Evolutionary conservation across 148 eudicot genomes (phyloP).

Genomic region (Dysphania ambrosioides): DNA sequence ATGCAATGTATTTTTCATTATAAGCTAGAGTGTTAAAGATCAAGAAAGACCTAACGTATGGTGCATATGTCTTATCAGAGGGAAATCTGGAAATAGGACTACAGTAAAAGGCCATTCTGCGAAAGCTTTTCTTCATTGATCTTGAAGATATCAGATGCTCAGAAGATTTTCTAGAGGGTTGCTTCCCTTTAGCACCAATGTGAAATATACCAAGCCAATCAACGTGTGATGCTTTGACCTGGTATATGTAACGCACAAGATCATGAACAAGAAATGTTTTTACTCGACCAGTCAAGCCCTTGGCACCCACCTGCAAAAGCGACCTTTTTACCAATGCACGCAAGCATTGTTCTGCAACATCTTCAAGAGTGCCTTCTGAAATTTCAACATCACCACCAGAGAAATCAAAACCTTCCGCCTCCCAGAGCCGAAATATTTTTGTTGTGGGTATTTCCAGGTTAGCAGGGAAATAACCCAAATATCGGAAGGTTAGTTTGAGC

Average conservation of each 20-base stretch:
- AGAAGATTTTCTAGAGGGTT: neutral
- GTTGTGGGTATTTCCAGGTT: conserved; percentile 18
- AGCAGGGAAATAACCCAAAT: conserved; percentile 27
- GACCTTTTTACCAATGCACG: conserved; percentile 21
- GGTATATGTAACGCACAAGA: conserved; percentile 13
- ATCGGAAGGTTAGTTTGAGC: conserved; percentile 32
- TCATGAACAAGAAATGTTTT: conserved; percentile 28
- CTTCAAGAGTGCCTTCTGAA: conserved; percentile 18
- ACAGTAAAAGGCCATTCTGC: conserved; percentile 23
- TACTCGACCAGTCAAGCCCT: conserved; percentile 12
- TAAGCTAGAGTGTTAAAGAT: conserved; percentile 17
- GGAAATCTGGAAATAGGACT: neutral
- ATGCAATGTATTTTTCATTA: conserved; percentile 10
- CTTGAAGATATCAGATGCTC: neutral
- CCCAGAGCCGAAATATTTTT: conserved; percentile 29
- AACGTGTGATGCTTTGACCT: conserved; percentile 13
- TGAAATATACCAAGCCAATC: conserved; percentile 13
- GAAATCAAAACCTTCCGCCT: conserved; percentile 31
- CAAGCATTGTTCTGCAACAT: conserved; percentile 29
- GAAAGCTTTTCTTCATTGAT: conserved; percentile 2
- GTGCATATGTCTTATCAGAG: neutral
- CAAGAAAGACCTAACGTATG: conserved; percentile 14
- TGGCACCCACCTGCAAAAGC: conserved; percentile 15
- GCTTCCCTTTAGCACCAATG: neutral
- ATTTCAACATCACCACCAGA: conserved; percentile 1